Evolutionary conservation across 2,329 filamentous ascomycete genomes (phyloP).

Genomic region (Cercospora sojina): DNA sequence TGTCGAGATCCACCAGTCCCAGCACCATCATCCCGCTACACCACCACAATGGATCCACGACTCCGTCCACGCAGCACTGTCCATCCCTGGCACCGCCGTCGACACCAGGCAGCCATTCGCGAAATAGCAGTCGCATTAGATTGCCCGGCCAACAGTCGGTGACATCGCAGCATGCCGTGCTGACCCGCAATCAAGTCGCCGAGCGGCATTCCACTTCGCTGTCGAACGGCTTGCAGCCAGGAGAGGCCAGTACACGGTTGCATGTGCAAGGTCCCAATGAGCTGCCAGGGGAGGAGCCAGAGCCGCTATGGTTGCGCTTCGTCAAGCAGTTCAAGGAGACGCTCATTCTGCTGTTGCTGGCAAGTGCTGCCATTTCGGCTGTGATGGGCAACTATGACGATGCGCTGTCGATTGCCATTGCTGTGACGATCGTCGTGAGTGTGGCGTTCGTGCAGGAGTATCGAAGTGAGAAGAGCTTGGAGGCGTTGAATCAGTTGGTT

Average conservation of each 20-base stretch:
- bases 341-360: conserved; percentile 85
- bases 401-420: conserved; percentile 90
- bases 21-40: conserved; percentile 51
- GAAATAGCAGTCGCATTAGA: conserved; percentile 35
- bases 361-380: conserved; percentile 82
- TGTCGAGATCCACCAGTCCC: conserved; percentile 62
- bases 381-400: conserved; percentile 93
- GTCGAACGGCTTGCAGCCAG: conserved; percentile 73
- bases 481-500: conserved; percentile 88
- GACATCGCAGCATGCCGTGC: conserved; percentile 57
- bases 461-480: conserved; percentile 92
- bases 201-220: conserved; percentile 78
- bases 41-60: conserved; percentile 50
- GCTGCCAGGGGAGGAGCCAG: conserved; percentile 87
- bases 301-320: conserved; percentile 93
- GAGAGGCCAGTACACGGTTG: conserved; percentile 77
- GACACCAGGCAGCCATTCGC: conserved; percentile 20
- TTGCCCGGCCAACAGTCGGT: conserved; percentile 43
- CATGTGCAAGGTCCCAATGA: conserved; percentile 87
- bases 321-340: conserved; percentile 96
- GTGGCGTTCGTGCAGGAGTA: conserved; percentile 98
- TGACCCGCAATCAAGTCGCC: conserved; percentile 77
- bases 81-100: conserved; percentile 9
- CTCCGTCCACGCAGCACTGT: conserved; percentile 15
- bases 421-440: conserved; percentile 93